A percentile compares a stretch with the other conserved stretches of the same genome.
Conservation (phyloP, 208 protist species). For the Porcisia hertigi region DNA sequence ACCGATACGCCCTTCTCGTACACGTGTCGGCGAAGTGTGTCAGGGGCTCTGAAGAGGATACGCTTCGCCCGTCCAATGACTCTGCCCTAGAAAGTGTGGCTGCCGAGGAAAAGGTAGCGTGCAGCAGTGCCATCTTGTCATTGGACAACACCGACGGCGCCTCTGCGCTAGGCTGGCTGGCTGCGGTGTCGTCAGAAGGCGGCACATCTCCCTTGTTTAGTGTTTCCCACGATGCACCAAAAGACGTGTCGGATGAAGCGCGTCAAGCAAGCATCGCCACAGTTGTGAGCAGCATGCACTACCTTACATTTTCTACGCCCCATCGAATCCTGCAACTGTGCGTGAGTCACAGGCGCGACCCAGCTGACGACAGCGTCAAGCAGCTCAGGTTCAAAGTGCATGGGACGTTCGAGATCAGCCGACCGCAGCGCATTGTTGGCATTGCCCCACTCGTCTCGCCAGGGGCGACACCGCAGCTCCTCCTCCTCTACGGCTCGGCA, state of each 20-base stretch:
- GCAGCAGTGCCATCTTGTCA: constrained; percentile 19
- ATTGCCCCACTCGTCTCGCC: not conserved
- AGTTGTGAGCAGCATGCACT: not conserved
- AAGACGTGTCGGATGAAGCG: too few species aligned
- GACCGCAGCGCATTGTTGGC: constrained; percentile 8
- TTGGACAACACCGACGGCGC: constrained; percentile 9
- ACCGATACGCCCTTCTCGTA: constrained; percentile 1
- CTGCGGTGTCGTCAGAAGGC: not conserved
- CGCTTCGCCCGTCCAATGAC: not conserved
- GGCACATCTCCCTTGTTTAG: not conserved
- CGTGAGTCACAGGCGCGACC: not conserved
- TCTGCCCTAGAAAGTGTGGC: not conserved
- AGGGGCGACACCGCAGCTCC: not conserved
- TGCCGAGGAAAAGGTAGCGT: not conserved
- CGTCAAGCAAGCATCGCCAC: not conserved
- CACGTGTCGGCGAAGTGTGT: not conserved
- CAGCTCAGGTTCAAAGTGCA: not conserved
- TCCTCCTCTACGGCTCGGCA: constrained; percentile 11
- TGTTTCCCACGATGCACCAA: not conserved
- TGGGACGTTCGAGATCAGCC: constrained; percentile 3
- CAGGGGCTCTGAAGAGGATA: not conserved
- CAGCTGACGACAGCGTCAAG: not conserved
- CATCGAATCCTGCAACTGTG: constrained; percentile 5
- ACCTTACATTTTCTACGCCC: constrained; percentile 8
- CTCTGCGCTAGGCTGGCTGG: constrained; percentile 20